Evolutionary conservation across 148 eudicot species (phyloP).

Genomic region (Vaccinium vitisidaea): DNA sequence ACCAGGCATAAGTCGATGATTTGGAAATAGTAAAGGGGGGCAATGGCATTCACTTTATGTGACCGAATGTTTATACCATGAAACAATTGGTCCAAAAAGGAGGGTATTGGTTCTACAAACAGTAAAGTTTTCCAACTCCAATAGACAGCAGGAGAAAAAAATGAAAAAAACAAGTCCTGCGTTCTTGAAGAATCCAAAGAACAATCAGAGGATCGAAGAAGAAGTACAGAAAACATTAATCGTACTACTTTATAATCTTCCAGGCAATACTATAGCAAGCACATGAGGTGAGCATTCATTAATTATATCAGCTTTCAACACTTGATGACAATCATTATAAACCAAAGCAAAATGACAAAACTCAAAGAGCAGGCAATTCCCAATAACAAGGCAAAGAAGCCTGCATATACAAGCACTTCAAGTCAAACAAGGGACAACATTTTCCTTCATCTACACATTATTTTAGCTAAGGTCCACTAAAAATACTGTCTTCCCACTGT

Average conservation of each 20-base stretch:
- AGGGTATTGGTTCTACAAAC: background rate
- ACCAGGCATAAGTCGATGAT: background rate
- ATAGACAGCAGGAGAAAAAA: background rate
- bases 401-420: background rate
- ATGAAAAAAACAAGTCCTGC: background rate
- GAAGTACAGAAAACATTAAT: background rate
- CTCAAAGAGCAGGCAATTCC: background rate
- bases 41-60: background rate
- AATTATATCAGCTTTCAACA: background rate
- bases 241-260: background rate
- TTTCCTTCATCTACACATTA: constrained; percentile 4
- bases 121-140: background rate
- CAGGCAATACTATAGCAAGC: background rate
- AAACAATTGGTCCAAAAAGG: background rate
- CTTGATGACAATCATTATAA: background rate
- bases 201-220: background rate
- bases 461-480: background rate
- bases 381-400: background rate
- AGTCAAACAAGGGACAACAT: background rate
- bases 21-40: background rate
- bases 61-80: background rate
- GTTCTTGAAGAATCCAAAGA: background rate
- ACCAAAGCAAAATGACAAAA: background rate
- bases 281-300: background rate
- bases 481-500: too few species aligned